Evolutionary conservation across 2,329 filamentous ascomycete genomes (phyloP), one percentile per base, ranked within the genome.

Genomic region (Talaromyces sp.): DNA sequence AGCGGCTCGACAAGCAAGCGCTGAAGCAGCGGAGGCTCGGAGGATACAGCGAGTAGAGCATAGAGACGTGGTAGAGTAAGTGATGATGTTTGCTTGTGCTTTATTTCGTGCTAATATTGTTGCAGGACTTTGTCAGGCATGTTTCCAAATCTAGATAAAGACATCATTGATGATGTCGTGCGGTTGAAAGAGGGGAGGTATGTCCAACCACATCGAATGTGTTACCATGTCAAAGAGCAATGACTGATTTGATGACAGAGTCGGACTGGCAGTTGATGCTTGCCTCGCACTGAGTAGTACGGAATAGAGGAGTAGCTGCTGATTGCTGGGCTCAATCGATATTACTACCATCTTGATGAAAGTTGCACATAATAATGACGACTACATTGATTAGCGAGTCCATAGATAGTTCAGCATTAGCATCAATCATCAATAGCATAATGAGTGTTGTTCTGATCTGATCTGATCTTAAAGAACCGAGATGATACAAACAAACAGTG

Each of bases 111-210:
- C 31, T 63, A 61, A 66, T 63, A 25, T 38, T 19, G 34, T 22
- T 7, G 22, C 51, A 83, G 81, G 79, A 98, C 95, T 40, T 81
- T 99, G 65, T 89, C 92, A 58, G 91, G 92, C 71, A 99, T 99
- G 95, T 99, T 99, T 76, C 95, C 95, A 0, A 93, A 96, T 74
- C 82, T 99, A 60, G 95, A 99, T 77, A 88, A 88, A 72, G 96
- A 99, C 58, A 86, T 99, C 43, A 98, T 99, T 74, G 93, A 93
- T 72, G 95, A 99, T 80, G 95, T 99, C 47, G 95, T 99, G 29
- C 89, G 94, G 76, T 88, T 96, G 81, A 97, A 99, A 80, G 90
- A 97, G 78, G 96, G 95, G 75, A 88, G 92, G 92, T 94, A 78
- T 81, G 91, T 86, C 61, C n/a, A n/a, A 40, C 34, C 63, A 51